Evolutionary conservation across 2,329 filamentous ascomycete genomes (phyloP).

Genomic region (Aspergillus quadrilineatus): DNA sequence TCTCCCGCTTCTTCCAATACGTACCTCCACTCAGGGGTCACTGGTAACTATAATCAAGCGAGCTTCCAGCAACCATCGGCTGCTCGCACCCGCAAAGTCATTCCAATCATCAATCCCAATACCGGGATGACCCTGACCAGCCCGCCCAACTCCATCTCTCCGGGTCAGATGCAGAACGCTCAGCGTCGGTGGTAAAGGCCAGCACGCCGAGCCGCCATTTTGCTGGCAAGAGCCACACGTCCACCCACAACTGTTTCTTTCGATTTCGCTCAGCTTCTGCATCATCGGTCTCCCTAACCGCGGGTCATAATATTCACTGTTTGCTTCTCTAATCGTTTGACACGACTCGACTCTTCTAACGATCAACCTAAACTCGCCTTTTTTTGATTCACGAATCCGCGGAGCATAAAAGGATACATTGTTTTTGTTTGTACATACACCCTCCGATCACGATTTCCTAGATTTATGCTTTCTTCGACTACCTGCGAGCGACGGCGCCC

Average conservation of each 20-base stretch:
- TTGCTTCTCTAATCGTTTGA: conserved; percentile 30
- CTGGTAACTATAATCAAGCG: conserved; percentile 65
- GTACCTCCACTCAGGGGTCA: conserved; percentile 65
- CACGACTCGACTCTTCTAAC: conserved; percentile 29
- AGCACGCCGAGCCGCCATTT: conserved; percentile 24
- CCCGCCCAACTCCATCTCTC: conserved; percentile 72
- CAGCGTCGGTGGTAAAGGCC: conserved; percentile 43
- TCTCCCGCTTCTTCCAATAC: conserved; percentile 58
- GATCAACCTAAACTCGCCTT: conserved; percentile 26
- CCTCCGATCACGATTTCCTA: conserved; percentile 38
- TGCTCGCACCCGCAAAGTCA: conserved; percentile 87
- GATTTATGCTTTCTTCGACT: conserved; percentile 36
- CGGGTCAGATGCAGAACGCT: conserved; percentile 59
- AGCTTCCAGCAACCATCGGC: conserved; percentile 91
- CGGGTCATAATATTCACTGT: conserved; percentile 36
- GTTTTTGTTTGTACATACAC: conserved; percentile 37
- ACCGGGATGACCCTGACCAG: conserved; percentile 86
- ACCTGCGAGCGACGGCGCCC: conserved; percentile 44
- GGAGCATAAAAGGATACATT: conserved; percentile 32
- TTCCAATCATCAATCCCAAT: conserved; percentile 94
- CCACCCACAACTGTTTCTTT: conserved; percentile 32
- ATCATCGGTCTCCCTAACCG: conserved; percentile 39
- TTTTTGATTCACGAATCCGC: conserved; percentile 26
- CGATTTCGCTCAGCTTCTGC: conserved; percentile 35
- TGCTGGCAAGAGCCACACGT: conserved; percentile 25